Base-by-base conservation (phyloP, 23 red algal genomes). In the Gracilaria caudata region DNA sequence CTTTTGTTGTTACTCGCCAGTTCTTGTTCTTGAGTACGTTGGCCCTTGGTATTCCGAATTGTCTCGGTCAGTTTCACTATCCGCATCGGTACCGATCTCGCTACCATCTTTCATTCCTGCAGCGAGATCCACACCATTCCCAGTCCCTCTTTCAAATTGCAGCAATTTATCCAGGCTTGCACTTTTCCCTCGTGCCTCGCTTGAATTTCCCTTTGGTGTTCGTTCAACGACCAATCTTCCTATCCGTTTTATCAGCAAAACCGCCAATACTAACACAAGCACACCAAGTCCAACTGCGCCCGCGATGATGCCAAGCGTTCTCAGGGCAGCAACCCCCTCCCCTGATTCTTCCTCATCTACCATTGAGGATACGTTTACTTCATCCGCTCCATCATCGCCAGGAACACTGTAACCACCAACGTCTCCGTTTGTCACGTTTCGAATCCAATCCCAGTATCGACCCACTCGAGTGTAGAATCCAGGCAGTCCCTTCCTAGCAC, bases 401-500 rank as follows among this genome's bases (percentile, higher is more conserved):
- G 9, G 10, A 30, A 81, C 51, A n/a, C 7, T 11, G 35, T 39
- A 39, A 26, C 78, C 78, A 20, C 23, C 51, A 11, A 63, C 78
- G 4, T 63, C 58, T 41, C 78, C 51, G 30, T 61, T 61, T 7
- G 78, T 81, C 21, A 81, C 78, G 28, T 87, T 47, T 39, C 35
- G 40, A 19, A 87, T 58, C 83, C 83, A 87, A 3, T 87, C 68
- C 43, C 64, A 63, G 41, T 87, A 87, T 16, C 36, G 53, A 7
- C 68, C 83, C 0, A 87, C 83, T 43, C 68, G 35, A 25, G 83
- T 90, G 51, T 90, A 90, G 38, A 90, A 47, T 16, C 86, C 86
- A 0, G 86, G 86, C 29, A 90, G 19, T 61, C 72, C 86, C 36
- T 63, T 36, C 13, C 86, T 45, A 4, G 86, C 86, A 80, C 86